Percentiles rank a stretch among this genome's conserved stretches.
These are phyloP conservation scores for Aspergillus clavatus DNA, from an alignment of 2,329 filamentous ascomycete species.

Conservation along the genomic window DNA sequence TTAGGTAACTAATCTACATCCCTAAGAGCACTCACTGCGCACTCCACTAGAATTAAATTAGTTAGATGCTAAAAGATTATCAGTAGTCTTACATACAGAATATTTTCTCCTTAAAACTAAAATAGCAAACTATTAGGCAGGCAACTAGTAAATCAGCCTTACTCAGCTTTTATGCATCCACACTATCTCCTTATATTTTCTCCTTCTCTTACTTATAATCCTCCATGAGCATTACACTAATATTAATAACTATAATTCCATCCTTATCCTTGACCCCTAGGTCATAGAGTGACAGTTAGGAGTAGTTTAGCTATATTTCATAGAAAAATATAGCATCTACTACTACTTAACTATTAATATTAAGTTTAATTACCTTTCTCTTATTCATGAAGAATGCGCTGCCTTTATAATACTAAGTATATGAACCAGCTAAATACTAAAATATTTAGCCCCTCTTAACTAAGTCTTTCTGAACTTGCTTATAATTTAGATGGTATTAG, in stretches of 20 bases:
- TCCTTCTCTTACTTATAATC: background rate
- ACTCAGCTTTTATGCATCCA: constrained; percentile 1
- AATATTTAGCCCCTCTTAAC: constrained; percentile 27
- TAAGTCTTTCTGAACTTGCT: constrained; percentile 21
- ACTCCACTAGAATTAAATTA: constrained; percentile 13
- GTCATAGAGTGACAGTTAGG: constrained; percentile 13
- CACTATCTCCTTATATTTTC: too few relatives aligned
- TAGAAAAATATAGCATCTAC: constrained; percentile 18
- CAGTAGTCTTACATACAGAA: constrained; percentile 16
- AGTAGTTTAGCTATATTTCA: constrained; percentile 23
- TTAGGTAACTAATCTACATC: constrained; percentile 16
- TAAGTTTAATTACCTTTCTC: constrained; percentile 16
- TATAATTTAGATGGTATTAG: constrained; percentile 20
- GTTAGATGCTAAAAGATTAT: background rate
- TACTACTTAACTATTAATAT: constrained; percentile 18
- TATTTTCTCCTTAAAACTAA: constrained; percentile 19
- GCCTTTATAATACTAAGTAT: constrained; percentile 29
- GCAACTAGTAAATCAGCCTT: constrained; percentile 15
- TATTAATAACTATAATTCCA: constrained; percentile 12
- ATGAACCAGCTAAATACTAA: constrained; percentile 19
- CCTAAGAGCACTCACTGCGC: constrained; percentile 15
- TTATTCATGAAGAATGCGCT: constrained; percentile 31
- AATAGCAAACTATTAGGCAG: constrained; percentile 18
- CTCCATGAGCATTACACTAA: constrained; percentile 7
- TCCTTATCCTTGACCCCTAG: constrained; percentile 9